A percentile compares a stretch with the other conserved stretches of the same genome.
phyloP scores from a whole-genome alignment of 202 grass and related monocot genomes.

The Hordeum pubiflorum region DNA sequence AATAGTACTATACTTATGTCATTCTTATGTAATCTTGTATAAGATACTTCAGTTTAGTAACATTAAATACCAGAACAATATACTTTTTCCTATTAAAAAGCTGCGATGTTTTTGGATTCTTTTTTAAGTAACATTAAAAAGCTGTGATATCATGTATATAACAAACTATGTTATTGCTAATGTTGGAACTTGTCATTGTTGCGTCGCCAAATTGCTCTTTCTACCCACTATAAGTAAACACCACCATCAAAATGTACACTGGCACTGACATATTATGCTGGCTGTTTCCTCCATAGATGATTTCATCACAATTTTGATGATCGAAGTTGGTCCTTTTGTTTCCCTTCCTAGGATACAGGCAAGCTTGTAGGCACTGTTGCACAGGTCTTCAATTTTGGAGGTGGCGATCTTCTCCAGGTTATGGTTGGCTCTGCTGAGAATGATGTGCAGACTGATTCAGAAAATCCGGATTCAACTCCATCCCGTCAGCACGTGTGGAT shows the following conservation, averaged over 20 bases:
- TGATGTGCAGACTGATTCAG: slow-evolving; percentile 10
- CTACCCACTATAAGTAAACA: background rate
- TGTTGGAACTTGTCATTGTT: background rate
- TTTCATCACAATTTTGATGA: slow-evolving; percentile 1
- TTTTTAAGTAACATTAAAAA: too few relatives aligned
- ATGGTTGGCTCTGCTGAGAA: slow-evolving; percentile 28
- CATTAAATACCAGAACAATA: background rate
- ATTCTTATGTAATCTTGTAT: background rate
- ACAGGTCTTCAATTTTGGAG: slow-evolving; percentile 71
- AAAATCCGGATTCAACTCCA: slow-evolving; percentile 31
- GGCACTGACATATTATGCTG: background rate
- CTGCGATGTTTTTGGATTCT: too few relatives aligned
- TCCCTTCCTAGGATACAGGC: slow-evolving; percentile 56
- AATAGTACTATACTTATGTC: background rate
- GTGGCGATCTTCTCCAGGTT: slow-evolving; percentile 76
- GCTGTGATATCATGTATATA: background rate
- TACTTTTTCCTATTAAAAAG: background rate
- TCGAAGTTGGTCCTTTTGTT: background rate
- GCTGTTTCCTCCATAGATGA: background rate
- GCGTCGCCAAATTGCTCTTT: background rate
- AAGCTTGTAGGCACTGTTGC: slow-evolving; percentile 64
- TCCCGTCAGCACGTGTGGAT: slow-evolving; percentile 60
- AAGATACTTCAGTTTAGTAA: background rate
- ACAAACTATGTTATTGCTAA: background rate
- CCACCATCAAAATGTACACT: background rate